phyloP scores from a whole-genome alignment of 2,329 filamentous ascomycete species.

The Beauveria asiatica region DNA sequence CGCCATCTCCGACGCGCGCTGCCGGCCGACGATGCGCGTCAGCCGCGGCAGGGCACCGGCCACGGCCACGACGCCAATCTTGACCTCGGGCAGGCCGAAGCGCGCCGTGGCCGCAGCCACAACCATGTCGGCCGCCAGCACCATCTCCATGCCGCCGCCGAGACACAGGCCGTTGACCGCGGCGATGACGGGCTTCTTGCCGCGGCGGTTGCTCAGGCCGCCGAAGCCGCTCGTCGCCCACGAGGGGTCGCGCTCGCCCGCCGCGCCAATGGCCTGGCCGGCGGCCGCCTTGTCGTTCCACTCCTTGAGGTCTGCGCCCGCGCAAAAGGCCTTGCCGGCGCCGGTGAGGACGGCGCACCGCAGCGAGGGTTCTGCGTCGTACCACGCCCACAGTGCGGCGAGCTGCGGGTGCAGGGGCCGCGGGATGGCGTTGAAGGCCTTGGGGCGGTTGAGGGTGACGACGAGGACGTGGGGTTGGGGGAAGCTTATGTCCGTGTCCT shows the following conservation, averaged over 20 bases:
- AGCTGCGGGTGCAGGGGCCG: slow-evolving; percentile 40
- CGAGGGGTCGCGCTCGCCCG: slow-evolving; percentile 13
- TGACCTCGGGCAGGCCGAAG: slow-evolving; percentile 66
- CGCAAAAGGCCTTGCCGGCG: slow-evolving; percentile 55
- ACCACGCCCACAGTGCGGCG: slow-evolving; percentile 47
- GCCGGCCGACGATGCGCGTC: slow-evolving; percentile 55
- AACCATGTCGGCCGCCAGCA: slow-evolving; percentile 64
- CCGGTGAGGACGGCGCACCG: slow-evolving; percentile 58
- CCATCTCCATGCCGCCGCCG: slow-evolving; percentile 71
- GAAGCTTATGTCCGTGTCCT: slow-evolving; percentile 37
- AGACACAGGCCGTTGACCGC: slow-evolving; percentile 69
- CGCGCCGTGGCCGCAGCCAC: slow-evolving; percentile 48
- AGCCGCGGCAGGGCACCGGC: slow-evolving; percentile 64
- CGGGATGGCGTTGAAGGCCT: slow-evolving; percentile 49
- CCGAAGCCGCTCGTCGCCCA: slow-evolving; percentile 49
- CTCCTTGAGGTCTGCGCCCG: slow-evolving; percentile 60
- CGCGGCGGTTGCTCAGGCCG: slow-evolving; percentile 55
- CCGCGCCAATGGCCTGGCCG: neutral
- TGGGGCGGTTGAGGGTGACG: slow-evolving; percentile 51
- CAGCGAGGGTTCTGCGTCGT: slow-evolving; percentile 52
- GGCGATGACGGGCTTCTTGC: slow-evolving; percentile 67
- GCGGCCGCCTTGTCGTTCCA: slow-evolving; percentile 31
- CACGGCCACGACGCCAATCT: slow-evolving; percentile 60
- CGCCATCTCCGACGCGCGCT: slow-evolving; percentile 63
- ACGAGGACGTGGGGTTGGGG: slow-evolving; percentile 47